Conservation (phyloP, 192 early-diverging fungal species). For the Gryganskiella cystojenkinii region DNA sequence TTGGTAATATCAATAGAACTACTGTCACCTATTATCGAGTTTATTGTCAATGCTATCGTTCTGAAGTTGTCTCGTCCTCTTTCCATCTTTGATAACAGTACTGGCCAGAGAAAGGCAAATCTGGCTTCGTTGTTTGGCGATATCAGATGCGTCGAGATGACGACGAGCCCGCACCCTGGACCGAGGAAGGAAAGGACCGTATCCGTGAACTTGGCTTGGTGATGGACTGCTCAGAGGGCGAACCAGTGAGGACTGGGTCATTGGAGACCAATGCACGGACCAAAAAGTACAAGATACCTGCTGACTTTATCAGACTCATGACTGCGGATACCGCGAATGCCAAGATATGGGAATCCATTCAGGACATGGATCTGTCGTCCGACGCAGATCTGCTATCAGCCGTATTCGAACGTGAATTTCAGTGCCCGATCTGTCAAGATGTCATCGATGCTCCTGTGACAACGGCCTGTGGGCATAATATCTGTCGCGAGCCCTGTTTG, state of each 20-base stretch:
- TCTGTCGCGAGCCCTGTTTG: slow-evolving; percentile 43
- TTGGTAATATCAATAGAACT: background rate
- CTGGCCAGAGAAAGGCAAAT: slow-evolving; percentile 63
- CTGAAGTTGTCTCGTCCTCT: no score
- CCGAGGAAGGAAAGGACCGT: slow-evolving; percentile 56
- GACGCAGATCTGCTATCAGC: slow-evolving; percentile 49
- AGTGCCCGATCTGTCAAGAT: slow-evolving; percentile 50
- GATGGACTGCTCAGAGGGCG: no score
- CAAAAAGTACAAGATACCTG: slow-evolving; percentile 36
- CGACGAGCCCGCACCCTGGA: slow-evolving; percentile 72
- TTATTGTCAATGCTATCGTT: background rate
- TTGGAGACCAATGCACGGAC: no score
- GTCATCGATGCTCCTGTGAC: slow-evolving; percentile 44
- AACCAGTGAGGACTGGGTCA: no score
- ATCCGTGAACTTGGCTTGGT: slow-evolving; percentile 58
- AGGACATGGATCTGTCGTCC: slow-evolving; percentile 19
- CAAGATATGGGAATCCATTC: slow-evolving; percentile 46
- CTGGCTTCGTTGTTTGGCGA: slow-evolving; percentile 68
- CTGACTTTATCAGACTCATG: slow-evolving; percentile 28
- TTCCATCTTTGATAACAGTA: slow-evolving; percentile 33
- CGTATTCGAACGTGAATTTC: slow-evolving; percentile 39
- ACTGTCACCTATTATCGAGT: no score
- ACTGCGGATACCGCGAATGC: slow-evolving; percentile 26
- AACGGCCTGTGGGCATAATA: slow-evolving; percentile 47
- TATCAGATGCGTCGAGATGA: slow-evolving; percentile 74